Conservation (phyloP, 129 eudicot genomes). For the Flaveria brownii region DNA sequence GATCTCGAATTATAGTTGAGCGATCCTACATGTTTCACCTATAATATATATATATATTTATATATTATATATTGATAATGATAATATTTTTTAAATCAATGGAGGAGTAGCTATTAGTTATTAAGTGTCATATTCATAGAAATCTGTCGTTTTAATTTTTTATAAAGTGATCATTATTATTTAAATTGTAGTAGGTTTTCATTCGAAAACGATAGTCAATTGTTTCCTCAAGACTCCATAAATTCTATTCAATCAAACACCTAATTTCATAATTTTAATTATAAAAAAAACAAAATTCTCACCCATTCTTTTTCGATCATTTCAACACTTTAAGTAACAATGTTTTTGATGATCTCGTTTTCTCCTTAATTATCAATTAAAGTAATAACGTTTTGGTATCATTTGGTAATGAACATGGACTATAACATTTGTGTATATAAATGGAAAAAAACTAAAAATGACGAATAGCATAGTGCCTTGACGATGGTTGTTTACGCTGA, state of each 20-base stretch:
- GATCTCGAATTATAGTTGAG: no score
- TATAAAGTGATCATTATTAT: neutral
- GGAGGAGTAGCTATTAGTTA: constrained; percentile 19
- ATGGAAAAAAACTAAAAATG: neutral
- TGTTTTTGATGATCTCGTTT: constrained; percentile 19
- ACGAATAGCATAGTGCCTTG: neutral
- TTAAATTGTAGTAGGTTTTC: constrained; percentile 47
- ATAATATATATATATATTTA: no score
- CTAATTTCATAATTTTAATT: constrained; percentile 29
- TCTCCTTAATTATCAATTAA: constrained; percentile 2
- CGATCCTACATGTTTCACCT: no score
- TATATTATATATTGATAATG: no score
- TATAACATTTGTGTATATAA: neutral
- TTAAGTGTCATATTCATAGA: constrained; percentile 36
- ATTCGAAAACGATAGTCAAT: constrained; percentile 61
- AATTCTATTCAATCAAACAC: constrained; percentile 34
- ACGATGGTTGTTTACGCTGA: neutral
- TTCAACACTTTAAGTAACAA: constrained; percentile 32
- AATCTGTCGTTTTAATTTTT: constrained; percentile 24
- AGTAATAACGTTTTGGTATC: constrained; percentile 5
- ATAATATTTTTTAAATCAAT: no score
- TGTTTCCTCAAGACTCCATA: constrained; percentile 1
- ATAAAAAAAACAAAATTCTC: constrained; percentile 21
- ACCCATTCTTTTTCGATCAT: constrained; percentile 27
- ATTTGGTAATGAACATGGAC: constrained; percentile 6